Conservation (phyloP, 1,284 basidiomycete genomes). For the Rhodotorula sp. region DNA sequence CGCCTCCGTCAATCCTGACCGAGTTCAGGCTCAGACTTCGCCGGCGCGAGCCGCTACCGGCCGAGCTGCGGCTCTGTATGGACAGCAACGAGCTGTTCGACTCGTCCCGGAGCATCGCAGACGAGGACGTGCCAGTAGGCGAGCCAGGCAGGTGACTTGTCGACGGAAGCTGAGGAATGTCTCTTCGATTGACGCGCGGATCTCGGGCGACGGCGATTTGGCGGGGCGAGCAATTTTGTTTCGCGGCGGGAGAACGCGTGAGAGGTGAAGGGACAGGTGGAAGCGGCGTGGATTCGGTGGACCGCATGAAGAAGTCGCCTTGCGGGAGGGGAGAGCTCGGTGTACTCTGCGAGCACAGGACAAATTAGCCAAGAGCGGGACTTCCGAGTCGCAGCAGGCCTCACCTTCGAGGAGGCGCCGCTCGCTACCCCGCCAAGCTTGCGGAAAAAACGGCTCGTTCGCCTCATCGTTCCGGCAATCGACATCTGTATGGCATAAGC, state of each 20-base stretch:
- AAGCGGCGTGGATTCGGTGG: not conserved
- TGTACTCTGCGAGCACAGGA: not conserved
- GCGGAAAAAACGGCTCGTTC: slow-evolving; percentile 44
- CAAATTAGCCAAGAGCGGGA: no score
- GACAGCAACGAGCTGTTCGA: not conserved
- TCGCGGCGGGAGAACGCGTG: not conserved
- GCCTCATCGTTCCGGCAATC: slow-evolving; percentile 41
- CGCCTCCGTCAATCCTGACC: not conserved
- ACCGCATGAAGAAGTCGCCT: slow-evolving; percentile 36
- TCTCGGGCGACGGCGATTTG: not conserved
- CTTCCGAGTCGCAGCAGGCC: not conserved
- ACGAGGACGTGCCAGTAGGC: no score
- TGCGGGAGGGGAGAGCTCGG: slow-evolving; percentile 12
- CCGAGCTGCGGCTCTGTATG: not conserved
- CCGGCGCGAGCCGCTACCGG: not conserved
- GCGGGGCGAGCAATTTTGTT: not conserved
- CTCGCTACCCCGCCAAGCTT: slow-evolving; percentile 23
- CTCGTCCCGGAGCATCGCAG: slow-evolving; percentile 3
- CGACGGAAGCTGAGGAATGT: not conserved
- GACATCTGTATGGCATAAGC: not conserved
- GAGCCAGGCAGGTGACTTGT: not conserved
- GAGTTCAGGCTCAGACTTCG: slow-evolving; percentile 7
- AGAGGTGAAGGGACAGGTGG: not conserved
- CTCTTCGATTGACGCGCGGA: slow-evolving; percentile 1
- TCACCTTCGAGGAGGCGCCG: not conserved